Percentiles rank a stretch among this genome's conserved stretches.
Conservation (phyloP, 306 rosid genomes). For the Casuarina equisetifolia region DNA sequence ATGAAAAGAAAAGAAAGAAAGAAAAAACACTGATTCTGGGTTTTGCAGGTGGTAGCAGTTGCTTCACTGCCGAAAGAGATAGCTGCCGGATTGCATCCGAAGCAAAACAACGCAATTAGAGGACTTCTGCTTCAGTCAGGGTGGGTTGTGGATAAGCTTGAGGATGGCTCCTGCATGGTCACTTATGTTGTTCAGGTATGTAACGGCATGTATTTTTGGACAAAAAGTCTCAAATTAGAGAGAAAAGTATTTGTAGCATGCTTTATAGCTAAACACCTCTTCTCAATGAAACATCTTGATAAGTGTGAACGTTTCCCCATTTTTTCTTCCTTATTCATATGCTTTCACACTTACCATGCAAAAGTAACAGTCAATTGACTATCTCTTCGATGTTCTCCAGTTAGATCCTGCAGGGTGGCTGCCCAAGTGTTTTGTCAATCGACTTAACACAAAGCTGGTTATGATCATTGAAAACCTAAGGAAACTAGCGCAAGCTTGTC, state of each 20-base stretch:
- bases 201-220: background rate
- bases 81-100: constrained; percentile 82
- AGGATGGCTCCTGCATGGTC: constrained; percentile 70
- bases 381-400: constrained; percentile 33
- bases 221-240: no score
- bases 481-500: constrained; percentile 66
- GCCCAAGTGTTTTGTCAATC: constrained; percentile 86
- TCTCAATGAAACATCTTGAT: no score
- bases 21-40: background rate
- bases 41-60: constrained; percentile 76
- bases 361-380: background rate
- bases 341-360: background rate
- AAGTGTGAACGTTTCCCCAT: no score
- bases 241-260: no score
- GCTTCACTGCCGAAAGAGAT: constrained; percentile 90
- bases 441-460: constrained; percentile 74
- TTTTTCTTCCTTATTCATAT: background rate
- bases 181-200: constrained; percentile 86
- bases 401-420: constrained; percentile 93
- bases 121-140: constrained; percentile 83
- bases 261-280: no score
- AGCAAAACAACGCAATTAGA: constrained; percentile 80
- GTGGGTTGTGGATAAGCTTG: constrained; percentile 87
- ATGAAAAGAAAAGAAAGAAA: background rate
- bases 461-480: constrained; percentile 80